These are phyloP conservation scores for Neostapfia colusana DNA, from an alignment of 176 grass and related monocot species.

Conservation along the genomic window DNA sequence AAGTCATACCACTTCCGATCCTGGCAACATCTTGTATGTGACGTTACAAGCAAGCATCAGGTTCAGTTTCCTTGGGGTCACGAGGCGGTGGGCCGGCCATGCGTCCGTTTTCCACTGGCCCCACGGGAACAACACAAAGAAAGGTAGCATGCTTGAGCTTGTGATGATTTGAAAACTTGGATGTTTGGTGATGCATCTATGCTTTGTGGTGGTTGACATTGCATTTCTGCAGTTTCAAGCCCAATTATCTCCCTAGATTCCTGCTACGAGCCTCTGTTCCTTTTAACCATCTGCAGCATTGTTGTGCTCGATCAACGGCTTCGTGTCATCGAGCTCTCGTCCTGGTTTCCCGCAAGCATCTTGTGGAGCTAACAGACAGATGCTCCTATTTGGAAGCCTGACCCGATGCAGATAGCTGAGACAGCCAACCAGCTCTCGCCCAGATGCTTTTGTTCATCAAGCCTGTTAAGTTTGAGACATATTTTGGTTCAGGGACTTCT, in stretches of 20 bases:
- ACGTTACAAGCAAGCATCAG: not conserved
- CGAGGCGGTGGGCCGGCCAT: conserved; percentile 21
- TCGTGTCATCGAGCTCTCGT: not conserved
- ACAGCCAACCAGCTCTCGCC: not conserved
- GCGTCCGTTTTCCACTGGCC: not conserved
- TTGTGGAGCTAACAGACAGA: not conserved
- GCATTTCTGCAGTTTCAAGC: not conserved
- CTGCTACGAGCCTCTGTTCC: conserved; percentile 12
- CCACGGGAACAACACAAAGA: not conserved
- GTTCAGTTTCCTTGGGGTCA: not conserved
- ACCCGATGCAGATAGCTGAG: not conserved
- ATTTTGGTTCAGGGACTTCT: too few species aligned
- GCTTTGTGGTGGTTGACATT: conserved; percentile 11
- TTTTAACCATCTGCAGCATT: not conserved
- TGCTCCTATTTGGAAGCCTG: not conserved
- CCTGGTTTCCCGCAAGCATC: conserved; percentile 8
- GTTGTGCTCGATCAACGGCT: conserved; percentile 12
- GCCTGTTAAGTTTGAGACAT: too few species aligned
- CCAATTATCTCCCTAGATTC: conserved; percentile 44
- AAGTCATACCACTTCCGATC: not conserved
- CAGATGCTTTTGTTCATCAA: too few species aligned
- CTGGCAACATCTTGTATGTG: not conserved
- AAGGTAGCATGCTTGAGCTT: not conserved
- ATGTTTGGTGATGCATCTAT: conserved; percentile 26
- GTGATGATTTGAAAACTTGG: not conserved